A percentile compares a stretch with the other conserved stretches of the same genome.
Conservation (phyloP, 73 alveolate genomes). For the Uronychia binucleata region DNA sequence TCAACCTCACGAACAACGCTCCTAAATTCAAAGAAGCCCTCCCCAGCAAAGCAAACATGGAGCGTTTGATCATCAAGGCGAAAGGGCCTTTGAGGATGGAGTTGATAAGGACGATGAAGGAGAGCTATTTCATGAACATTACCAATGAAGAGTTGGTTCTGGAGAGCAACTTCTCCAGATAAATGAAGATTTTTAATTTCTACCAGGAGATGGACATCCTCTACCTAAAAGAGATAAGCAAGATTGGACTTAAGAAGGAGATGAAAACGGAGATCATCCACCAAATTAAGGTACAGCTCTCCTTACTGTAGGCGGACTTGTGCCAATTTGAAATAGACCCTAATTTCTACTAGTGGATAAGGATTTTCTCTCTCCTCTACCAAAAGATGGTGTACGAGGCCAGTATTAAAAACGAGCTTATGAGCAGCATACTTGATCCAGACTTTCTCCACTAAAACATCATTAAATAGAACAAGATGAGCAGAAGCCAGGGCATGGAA, state of each 20-base stretch:
- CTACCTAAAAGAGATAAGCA: conserved; percentile 10
- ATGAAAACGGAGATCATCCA: conserved; percentile 18
- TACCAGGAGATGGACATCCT: conserved; percentile 21
- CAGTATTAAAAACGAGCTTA: conserved; percentile 32
- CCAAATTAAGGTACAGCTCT: neutral
- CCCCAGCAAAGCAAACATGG: neutral
- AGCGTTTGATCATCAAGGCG: neutral
- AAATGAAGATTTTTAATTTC: neutral
- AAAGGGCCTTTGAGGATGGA: conserved; percentile 7
- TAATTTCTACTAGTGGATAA: conserved; percentile 13
- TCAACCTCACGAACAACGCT: conserved; percentile 1
- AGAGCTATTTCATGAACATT: conserved; percentile 11
- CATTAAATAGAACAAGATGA: neutral
- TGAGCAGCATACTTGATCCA: conserved; percentile 29
- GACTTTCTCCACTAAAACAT: conserved; percentile 32
- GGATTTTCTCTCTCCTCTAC: conserved; percentile 9
- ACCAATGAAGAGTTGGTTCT: neutral
- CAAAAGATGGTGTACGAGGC: conserved; percentile 34
- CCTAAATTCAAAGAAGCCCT: neutral
- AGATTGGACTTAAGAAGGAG: neutral
- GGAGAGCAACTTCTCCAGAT: conserved; percentile 1
- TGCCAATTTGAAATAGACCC: neutral
- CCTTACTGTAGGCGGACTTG: neutral
- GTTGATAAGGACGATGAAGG: conserved; percentile 27
- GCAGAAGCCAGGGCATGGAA: neutral